These are phyloP conservation scores for Pseudogymnoascus sp. DNA, from an alignment of 2,329 filamentous ascomycete species.

Conservation along the genomic window DNA sequence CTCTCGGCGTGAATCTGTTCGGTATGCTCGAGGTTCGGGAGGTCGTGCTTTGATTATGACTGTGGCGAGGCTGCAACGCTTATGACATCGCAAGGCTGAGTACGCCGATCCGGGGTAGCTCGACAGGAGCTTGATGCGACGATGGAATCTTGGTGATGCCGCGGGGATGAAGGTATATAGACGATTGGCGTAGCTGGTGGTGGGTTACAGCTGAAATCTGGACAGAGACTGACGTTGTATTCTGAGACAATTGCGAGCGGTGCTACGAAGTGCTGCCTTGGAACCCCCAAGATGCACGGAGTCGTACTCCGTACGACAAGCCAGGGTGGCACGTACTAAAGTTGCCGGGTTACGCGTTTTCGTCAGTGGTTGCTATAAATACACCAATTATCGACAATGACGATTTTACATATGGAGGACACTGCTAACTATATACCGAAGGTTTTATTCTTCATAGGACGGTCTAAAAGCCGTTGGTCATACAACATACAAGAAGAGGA, in stretches of 20 bases:
- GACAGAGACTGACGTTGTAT: not conserved
- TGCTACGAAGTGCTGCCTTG: not conserved
- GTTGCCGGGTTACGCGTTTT: not conserved
- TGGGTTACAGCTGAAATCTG: not conserved
- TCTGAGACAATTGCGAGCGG: not conserved
- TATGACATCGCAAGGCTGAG: conserved; percentile 7
- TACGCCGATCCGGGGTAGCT: not conserved
- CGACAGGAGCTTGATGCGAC: not conserved
- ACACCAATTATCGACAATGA: not conserved
- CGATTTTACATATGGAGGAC: not conserved
- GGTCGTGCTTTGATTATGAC: not conserved
- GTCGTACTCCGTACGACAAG: not conserved
- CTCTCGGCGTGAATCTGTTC: not conserved
- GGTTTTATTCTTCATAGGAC: not conserved
- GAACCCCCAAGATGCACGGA: not conserved
- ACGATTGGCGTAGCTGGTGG: not conserved
- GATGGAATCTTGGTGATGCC: not conserved
- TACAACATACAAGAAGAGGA: not conserved
- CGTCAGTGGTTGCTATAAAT: not conserved
- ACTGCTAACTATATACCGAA: not conserved
- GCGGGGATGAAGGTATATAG: not conserved
- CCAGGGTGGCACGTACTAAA: conserved; percentile 1
- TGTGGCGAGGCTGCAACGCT: not conserved
- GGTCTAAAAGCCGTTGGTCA: not conserved
- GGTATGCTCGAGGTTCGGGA: not conserved